These are phyloP conservation scores for Tympanopsis confertula DNA, from an alignment of 2,329 filamentous ascomycete genomes.

Conservation along the genomic window DNA sequence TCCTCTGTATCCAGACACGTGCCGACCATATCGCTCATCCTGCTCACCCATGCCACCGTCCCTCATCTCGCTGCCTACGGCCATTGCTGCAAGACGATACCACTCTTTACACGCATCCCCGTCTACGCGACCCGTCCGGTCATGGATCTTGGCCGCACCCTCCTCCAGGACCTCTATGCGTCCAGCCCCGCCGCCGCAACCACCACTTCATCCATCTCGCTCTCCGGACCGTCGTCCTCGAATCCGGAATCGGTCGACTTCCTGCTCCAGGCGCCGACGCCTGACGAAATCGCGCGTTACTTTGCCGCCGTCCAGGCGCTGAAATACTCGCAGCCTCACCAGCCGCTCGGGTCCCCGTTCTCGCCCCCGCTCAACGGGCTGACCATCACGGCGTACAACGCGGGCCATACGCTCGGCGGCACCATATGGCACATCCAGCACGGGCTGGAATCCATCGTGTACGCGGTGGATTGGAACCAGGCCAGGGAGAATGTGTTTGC, in stretches of 20 bases:
- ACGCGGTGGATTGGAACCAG: conserved; percentile 97
- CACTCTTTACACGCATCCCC: conserved; percentile 80
- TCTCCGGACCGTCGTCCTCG: conserved; percentile 44
- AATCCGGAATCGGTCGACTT: conserved; percentile 35
- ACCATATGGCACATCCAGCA: conserved; percentile 99
- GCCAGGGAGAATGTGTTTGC: conserved; percentile 90
- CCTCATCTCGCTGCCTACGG: conserved; percentile 87
- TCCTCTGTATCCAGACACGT: conserved; percentile 51
- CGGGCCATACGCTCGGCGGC: conserved; percentile 87
- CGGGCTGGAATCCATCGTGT: conserved; percentile 90
- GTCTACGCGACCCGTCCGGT: conserved; percentile 91
- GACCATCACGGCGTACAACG: conserved; percentile 92
- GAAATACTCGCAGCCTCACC: conserved; percentile 93
- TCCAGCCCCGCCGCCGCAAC: conserved; percentile 85
- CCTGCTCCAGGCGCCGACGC: conserved; percentile 58
- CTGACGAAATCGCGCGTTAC: conserved; percentile 83
- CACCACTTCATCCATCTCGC: conserved; percentile 60
- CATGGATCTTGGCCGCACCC: conserved; percentile 79
- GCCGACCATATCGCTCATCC: conserved; percentile 81
- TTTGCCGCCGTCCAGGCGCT: conserved; percentile 83
- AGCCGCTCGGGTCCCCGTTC: conserved; percentile 75
- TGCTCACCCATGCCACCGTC: conserved; percentile 86
- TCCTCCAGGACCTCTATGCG: conserved; percentile 83
- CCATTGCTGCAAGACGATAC: conserved; percentile 94
- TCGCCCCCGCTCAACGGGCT: conserved; percentile 85